Conservation (phyloP, 2,329 filamentous ascomycete species). For the Salinomyces thailandicus region DNA sequence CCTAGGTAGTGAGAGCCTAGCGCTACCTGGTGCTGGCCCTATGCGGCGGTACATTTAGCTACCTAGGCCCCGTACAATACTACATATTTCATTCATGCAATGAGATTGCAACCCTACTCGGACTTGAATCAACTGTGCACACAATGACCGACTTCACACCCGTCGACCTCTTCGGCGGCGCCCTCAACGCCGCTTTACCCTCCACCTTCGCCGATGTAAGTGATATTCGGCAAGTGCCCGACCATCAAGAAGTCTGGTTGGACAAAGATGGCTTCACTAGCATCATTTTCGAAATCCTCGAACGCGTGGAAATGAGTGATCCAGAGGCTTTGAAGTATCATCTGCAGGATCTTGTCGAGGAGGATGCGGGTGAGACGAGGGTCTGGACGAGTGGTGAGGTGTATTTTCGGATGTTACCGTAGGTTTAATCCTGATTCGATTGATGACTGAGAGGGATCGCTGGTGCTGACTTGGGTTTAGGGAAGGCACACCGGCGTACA, state of each 20-base stretch:
- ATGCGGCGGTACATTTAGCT: not conserved
- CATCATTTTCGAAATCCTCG: constrained; percentile 82
- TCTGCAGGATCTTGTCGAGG: constrained; percentile 36
- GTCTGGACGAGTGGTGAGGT: constrained; percentile 23
- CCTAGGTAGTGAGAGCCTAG: too few species aligned
- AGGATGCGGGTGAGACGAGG: constrained; percentile 26
- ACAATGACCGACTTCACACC: constrained; percentile 35
- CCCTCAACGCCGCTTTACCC: constrained; percentile 59
- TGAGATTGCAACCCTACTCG: not conserved
- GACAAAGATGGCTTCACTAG: constrained; percentile 73
- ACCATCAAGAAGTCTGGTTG: constrained; percentile 89
- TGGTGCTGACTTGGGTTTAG: not conserved
- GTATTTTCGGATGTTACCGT: constrained; percentile 28
- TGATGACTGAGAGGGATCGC: not conserved
- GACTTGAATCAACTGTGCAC: not conserved
- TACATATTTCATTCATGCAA: too few species aligned
- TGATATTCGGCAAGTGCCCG: constrained; percentile 63
- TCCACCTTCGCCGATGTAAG: constrained; percentile 61
- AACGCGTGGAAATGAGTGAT: constrained; percentile 66
- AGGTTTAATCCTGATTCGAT: constrained; percentile 12
- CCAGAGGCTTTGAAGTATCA: constrained; percentile 47
- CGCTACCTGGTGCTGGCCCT: not conserved
- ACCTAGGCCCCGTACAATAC: not conserved
- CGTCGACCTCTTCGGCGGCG: constrained; percentile 61
- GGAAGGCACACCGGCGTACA: constrained; percentile 52